These are phyloP conservation scores for Podospora bellae-mahoneyi DNA, from an alignment of 495 filamentous ascomycete genomes.

Conservation along the genomic window DNA sequence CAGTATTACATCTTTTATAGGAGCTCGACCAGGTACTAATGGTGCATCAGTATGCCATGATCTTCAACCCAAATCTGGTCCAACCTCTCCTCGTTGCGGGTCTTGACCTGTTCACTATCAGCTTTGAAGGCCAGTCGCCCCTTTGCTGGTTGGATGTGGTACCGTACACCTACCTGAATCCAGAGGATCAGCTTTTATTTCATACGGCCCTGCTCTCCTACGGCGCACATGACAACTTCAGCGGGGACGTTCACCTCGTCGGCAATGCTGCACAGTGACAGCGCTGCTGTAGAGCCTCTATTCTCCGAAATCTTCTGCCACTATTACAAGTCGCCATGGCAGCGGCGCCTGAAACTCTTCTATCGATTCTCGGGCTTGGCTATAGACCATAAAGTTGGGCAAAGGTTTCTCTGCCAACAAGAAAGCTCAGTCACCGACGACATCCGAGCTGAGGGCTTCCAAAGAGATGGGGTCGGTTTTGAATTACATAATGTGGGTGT, in stretches of 20 bases:
- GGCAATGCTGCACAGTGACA: background rate
- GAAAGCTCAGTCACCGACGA: background rate
- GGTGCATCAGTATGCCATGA: background rate
- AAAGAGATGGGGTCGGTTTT: background rate
- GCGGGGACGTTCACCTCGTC: background rate
- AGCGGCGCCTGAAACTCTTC: background rate
- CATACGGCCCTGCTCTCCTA: background rate
- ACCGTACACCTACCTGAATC: background rate
- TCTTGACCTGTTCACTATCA: background rate
- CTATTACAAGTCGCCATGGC: background rate
- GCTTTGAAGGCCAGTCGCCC: background rate
- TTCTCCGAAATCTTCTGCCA: background rate
- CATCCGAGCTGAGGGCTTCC: background rate
- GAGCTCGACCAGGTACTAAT: background rate
- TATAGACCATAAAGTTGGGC: background rate
- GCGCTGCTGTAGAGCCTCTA: background rate
- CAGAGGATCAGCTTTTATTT: background rate
- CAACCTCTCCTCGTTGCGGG: background rate
- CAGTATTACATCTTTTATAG: background rate
- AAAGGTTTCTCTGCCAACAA: background rate
- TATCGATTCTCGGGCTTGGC: background rate
- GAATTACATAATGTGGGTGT: background rate
- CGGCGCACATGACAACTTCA: background rate
- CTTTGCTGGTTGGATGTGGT: background rate
- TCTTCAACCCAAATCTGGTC: background rate